A percentile compares a stretch with the other conserved stretches of the same genome.
These are phyloP conservation scores for Chrysosphaeria jannelii DNA, from an alignment of 2,329 filamentous ascomycete species.

Conservation along the genomic window DNA sequence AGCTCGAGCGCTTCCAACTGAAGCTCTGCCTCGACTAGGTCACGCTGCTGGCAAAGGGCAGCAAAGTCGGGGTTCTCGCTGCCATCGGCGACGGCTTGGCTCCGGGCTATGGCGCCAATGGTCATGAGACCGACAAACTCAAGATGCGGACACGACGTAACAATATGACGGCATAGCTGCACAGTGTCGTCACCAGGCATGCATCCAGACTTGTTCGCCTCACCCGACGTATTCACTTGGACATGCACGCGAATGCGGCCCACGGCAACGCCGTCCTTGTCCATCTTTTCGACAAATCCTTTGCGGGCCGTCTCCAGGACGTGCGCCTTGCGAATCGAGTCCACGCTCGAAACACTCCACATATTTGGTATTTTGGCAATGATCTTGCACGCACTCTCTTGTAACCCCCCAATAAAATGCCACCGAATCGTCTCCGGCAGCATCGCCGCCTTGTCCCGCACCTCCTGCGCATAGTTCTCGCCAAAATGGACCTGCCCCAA, in stretches of 20 bases:
- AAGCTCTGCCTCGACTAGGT: constrained; percentile 26
- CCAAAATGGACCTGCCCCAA: constrained; percentile 51
- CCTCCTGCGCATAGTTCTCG: constrained; percentile 86
- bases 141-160: constrained; percentile 40
- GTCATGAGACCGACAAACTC: constrained; percentile 74
- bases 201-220: constrained; percentile 60
- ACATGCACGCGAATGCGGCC: constrained; percentile 43
- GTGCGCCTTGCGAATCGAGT: constrained; percentile 62
- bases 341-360: constrained; percentile 75
- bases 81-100: constrained; percentile 38
- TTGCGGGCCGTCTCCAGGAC: constrained; percentile 47
- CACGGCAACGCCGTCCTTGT: constrained; percentile 1
- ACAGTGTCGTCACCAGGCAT: constrained; percentile 30
- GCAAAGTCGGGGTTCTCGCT: constrained; percentile 58
- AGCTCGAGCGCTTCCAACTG: constrained; percentile 33
- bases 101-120: constrained; percentile 78
- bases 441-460: constrained; percentile 55
- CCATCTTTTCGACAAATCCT: neutral
- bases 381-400: constrained; percentile 51
- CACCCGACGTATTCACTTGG: constrained; percentile 85
- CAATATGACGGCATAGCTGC: constrained; percentile 37
- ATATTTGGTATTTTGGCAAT: constrained; percentile 70
- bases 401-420: constrained; percentile 91
- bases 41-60: constrained; percentile 33
- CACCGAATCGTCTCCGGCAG: constrained; percentile 53